A percentile compares a stretch with the other conserved stretches of the same genome.
Conservation (phyloP, 1,284 basidiomycete genomes). For the Singerocomus inundabilis region DNA sequence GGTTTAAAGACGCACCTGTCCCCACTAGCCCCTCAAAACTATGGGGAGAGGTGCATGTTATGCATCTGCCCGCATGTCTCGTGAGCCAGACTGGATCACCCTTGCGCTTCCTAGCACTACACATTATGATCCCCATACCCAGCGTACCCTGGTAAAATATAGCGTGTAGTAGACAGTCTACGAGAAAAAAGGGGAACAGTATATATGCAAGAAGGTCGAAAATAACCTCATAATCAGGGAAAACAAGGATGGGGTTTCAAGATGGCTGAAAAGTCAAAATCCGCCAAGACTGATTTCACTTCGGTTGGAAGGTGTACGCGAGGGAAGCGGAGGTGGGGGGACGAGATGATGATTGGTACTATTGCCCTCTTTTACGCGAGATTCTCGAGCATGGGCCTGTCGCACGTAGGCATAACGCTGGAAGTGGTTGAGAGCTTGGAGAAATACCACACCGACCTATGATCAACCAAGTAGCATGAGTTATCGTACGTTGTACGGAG, state of each 20-base stretch:
- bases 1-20: slow-evolving; percentile 19
- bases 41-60: slow-evolving; percentile 16
- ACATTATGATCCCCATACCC: not conserved
- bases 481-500: not conserved
- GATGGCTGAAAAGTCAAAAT: slow-evolving; percentile 20
- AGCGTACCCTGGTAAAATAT: not conserved
- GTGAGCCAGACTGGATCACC: not conserved
- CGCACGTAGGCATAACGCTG: slow-evolving; percentile 85
- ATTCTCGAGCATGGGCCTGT: slow-evolving; percentile 63
- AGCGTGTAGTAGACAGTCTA: slow-evolving; percentile 1
- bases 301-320: slow-evolving; percentile 47
- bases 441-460: slow-evolving; percentile 82
- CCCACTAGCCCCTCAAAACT: not conserved
- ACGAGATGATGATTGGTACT: slow-evolving; percentile 27
- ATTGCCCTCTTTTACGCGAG: slow-evolving; percentile 38
- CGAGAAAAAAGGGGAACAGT: slow-evolving; percentile 3
- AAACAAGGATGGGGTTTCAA: not conserved
- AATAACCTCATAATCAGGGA: slow-evolving; percentile 16
- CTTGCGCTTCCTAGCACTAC: not conserved
- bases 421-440: slow-evolving; percentile 87
- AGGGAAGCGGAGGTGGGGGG: slow-evolving; percentile 34
- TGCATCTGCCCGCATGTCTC: not conserved
- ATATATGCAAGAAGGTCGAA: slow-evolving; percentile 34
- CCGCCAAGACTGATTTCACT: slow-evolving; percentile 48
- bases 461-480: slow-evolving; percentile 2